Evolutionary conservation across 2,329 filamentous ascomycete genomes (phyloP).

Genomic region (Myriosclerotinia curreyana): DNA sequence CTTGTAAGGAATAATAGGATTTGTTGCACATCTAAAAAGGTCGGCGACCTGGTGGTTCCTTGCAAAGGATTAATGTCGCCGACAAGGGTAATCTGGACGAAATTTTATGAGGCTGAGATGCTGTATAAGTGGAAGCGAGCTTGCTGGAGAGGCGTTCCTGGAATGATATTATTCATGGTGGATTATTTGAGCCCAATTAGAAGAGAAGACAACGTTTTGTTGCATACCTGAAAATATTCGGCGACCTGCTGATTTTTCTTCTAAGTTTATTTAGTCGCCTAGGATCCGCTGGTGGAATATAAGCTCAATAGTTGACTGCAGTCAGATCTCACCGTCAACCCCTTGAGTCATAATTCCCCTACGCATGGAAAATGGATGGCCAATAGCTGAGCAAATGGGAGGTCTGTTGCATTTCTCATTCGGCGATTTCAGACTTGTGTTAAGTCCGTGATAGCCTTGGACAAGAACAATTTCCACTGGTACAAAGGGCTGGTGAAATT

Average conservation of each 20-base stretch:
- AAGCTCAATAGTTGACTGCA: constrained; percentile 7
- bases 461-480: neutral
- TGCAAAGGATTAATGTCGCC: constrained; percentile 7
- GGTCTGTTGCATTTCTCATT: neutral
- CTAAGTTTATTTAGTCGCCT: neutral
- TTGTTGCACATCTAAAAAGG: constrained; percentile 19
- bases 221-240: constrained; percentile 18
- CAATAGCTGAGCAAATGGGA: neutral
- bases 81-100: neutral
- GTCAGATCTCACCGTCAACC: neutral
- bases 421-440: neutral
- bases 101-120: neutral
- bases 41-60: constrained; percentile 12
- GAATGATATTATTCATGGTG: neutral
- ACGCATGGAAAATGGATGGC: neutral
- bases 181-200: neutral
- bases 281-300: constrained; percentile 5
- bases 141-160: neutral
- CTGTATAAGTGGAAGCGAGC: neutral
- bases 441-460: neutral
- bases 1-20: constrained; percentile 3
- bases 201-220: constrained; percentile 5
- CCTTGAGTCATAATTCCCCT: neutral
- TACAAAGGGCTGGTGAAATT: neutral
- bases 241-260: neutral